phyloP scores from a whole-genome alignment of 2,329 filamentous ascomycete species.

The Aaosphaeria arxii region DNA sequence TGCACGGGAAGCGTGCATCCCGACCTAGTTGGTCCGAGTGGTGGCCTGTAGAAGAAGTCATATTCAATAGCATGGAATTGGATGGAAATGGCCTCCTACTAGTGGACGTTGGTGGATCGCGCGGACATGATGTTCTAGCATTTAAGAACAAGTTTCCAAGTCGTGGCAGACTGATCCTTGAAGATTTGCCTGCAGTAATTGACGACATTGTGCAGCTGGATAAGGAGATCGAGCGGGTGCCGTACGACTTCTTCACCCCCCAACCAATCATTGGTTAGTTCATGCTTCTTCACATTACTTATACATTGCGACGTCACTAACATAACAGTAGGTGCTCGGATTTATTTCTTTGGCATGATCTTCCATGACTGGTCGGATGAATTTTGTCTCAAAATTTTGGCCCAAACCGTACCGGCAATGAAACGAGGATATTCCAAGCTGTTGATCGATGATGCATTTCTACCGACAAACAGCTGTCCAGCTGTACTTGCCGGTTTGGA shows the following conservation, averaged over 20 bases:
- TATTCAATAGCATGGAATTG: slow-evolving; percentile 1
- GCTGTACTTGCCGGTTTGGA: background rate
- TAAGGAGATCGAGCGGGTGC: slow-evolving; percentile 10
- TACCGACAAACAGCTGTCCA: slow-evolving; percentile 15
- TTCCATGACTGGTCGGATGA: slow-evolving; percentile 29
- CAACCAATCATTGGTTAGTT: slow-evolving; percentile 13
- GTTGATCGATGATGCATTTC: slow-evolving; percentile 23
- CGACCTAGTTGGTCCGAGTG: slow-evolving; percentile 6
- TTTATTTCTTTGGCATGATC: slow-evolving; percentile 26
- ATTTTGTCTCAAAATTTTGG: slow-evolving; percentile 18
- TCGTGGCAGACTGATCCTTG: slow-evolving; percentile 15
- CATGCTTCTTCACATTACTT: background rate
- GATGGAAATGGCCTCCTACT: slow-evolving; percentile 4
- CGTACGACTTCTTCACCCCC: slow-evolving; percentile 20
- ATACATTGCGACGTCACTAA: background rate
- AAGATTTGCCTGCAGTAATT: slow-evolving; percentile 20
- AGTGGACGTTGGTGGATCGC: slow-evolving; percentile 10
- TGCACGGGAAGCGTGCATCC: slow-evolving; percentile 5
- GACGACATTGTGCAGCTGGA: slow-evolving; percentile 8
- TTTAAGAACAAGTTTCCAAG: slow-evolving; percentile 3
- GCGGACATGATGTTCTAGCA: slow-evolving; percentile 7
- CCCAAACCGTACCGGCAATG: slow-evolving; percentile 23
- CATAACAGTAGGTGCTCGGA: slow-evolving; percentile 11
- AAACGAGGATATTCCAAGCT: slow-evolving; percentile 25
- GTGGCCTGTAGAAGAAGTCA: slow-evolving; percentile 3